Evolutionary conservation across 139 green algal species (phyloP), one percentile per base, ranked within the genome.

Genomic region (Picocystis salinarum): DNA sequence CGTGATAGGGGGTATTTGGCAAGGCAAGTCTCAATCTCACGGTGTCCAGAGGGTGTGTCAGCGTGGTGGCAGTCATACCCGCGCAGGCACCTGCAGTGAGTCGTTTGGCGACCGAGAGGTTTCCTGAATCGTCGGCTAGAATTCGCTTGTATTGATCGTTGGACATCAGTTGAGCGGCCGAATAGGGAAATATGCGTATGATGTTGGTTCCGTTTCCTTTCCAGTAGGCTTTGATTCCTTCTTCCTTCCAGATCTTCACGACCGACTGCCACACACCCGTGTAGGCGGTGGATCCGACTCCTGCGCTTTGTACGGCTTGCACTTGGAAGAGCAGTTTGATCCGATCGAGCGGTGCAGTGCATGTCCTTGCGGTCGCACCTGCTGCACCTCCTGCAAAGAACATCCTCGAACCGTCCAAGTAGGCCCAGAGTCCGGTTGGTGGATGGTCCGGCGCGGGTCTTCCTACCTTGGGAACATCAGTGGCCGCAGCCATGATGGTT

Each of bases 261-360:
- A 70, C 65, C 5, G 82, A 70, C 50, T 94, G 83, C 0, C 55
- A 41, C 3, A 94, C 64, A 6, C 83, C 80, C 4, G 82, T 92
- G 69, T 93, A 93, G 18, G 69, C 58, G 1, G 47, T 57, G 9
- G 59, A 52, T 4, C 17, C 45, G 2, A 51, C 64, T 15, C 69
- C 66, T 3, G 54, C 46, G 7, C 49, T 53, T 23, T 52, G 45
- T 37, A 82, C 44, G 11, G 57, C 50, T 45, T 70, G 75, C 3
- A 93, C 83, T 61, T 94, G 83, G 40, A 91, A 88, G 13, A 95
- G 63, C 28, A 95, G 66, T 61, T 95, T 95, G 54, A 93, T 90
- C n/a, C 84, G 58, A 50, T 90, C 77, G 1, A 89, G 33, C 1
- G 77, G 77, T 2, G 77, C 77, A 1, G 71, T 72, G 13, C 46